Base-by-base conservation (phyloP, 129 eudicot species). In the Smallanthus sonchifolius region DNA sequence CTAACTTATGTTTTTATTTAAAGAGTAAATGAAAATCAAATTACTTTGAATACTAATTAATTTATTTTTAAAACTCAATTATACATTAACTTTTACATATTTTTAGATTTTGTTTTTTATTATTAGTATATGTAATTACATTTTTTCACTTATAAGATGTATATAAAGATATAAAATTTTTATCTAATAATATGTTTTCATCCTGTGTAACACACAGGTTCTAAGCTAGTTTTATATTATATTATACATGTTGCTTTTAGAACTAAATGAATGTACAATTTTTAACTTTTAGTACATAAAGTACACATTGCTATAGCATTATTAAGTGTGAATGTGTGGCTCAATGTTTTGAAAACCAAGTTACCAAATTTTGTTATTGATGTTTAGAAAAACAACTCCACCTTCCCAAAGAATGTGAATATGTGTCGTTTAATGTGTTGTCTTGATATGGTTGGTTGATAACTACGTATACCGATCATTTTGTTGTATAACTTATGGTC, bases 351-450 rank as follows among this genome's bases (percentile, higher is more conserved):
- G 3, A 60, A 60, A 59, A 42, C 14, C 9, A 36, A 36, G 69
- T 45, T 74, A 43, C 20, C 69, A 45, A 74, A 61, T 11, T 60
- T 74, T 30, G 69, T 28, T 40, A 42, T 62, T 44, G 59, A 44
- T 60, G 19, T 57, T 59, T 42, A 39, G 9, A 54, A 73, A 52
- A 51, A 69, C 37, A 69, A 70, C 65, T n/a, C 51, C 64, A 36
- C 34, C 75, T 52, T 52, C 13, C 68, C 15, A 40, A 40, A 57
- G 69, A 73, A 24, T 24, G 30, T 24, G 30, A 24, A 24, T 24
- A 9, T 59, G 77, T 30, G 77, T 60, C 77, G n/a, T 35, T 42
- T 59, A 10, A 57, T 73, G 68, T 28, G 57, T 42, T 40, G 68
- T 73, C 56, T 43, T 10, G 35, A 44, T 14, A 20, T 43, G 57